These are phyloP conservation scores for Exophiala viscosa DNA, from an alignment of 2,329 filamentous ascomycete genomes.

Conservation along the genomic window DNA sequence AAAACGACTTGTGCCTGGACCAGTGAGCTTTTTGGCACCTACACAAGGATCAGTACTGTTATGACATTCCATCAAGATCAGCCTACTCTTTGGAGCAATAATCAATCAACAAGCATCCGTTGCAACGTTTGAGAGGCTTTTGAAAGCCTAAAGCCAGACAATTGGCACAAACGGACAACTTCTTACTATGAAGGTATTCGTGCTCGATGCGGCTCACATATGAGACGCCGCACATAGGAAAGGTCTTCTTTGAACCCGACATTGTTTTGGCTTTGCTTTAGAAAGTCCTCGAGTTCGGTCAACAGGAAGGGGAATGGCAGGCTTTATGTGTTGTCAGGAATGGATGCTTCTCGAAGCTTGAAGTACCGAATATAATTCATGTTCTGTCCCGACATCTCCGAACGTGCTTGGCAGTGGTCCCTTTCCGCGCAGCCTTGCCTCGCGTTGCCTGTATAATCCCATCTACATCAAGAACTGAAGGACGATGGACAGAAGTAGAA, in stretches of 20 bases:
- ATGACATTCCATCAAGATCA: background rate
- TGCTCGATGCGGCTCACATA: constrained; percentile 26
- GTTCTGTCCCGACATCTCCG: background rate
- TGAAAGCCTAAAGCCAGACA: constrained; percentile 27
- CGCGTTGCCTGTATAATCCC: too few species aligned
- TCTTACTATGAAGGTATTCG: constrained; percentile 27
- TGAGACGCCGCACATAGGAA: constrained; percentile 21
- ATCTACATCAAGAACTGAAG: too few species aligned
- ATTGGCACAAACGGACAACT: constrained; percentile 26
- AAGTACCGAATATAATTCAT: background rate
- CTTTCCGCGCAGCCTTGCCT: too few species aligned
- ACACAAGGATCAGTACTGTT: background rate
- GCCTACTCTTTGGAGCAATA: constrained; percentile 28
- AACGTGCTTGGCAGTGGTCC: too few species aligned
- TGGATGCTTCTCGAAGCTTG: too few species aligned
- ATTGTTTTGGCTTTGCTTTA: background rate
- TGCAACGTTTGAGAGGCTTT: constrained; percentile 26
- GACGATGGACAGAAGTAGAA: too few species aligned
- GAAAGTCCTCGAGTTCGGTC: background rate
- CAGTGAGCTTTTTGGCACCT: constrained; percentile 31
- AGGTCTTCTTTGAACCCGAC: constrained; percentile 16
- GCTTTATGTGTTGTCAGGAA: background rate
- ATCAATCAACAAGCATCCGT: constrained; percentile 26
- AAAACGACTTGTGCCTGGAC: constrained; percentile 29
- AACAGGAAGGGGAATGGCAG: background rate